Base-by-base conservation (phyloP, 768 basidiomycete species). In the Boletus eberwhitei region DNA sequence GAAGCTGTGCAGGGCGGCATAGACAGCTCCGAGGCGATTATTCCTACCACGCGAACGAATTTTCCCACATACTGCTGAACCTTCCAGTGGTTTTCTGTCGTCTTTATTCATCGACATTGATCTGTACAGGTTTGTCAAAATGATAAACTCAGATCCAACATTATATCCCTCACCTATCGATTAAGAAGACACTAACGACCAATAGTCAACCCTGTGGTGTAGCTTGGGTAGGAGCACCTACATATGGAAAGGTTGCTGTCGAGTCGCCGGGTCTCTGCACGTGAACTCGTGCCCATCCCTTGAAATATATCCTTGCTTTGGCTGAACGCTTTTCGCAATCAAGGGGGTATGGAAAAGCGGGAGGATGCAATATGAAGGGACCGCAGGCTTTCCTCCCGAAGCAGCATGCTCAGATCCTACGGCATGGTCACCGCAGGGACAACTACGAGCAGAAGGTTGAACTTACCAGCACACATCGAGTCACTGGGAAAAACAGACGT, bases 11-110 rank as follows among this genome's bases (percentile, higher is more conserved):
- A 85, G 57, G 1, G 83, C 74, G 5, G 80, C 75, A 32, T 77
- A 79, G 3, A 83, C 84, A 0, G 83, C 81, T 1, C 84, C 84
- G 11, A 83, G 72, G n/a, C 84, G 69, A 61, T 86, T 78, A 48
- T 79, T 66, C 48, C 68, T 69, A 8, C 31, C 31, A 31, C 53
- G 54, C 5, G 57, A 51, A 3, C 63, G 48, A 36, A 83, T 77
- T 19, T 4, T 58, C 17, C 49, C 41, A 0, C 65, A 68, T 2
- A 59, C 71, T 4, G 79, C 74, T 0, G 79, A 74, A 34, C 64
- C 65, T 0, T 54, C 50, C 1, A 78, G 69, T 0, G 83, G 84
- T 0, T 36, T 58, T 8, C 65, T 73, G 58, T 84, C 83, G 0
- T 1, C 16, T 2, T 0, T 6, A 1, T 7, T 8, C 84, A 85